Evolutionary conservation across 1,284 basidiomycete genomes (phyloP), one percentile per base, ranked within the genome.

Genomic region (Sanghuangporus weigelae): DNA sequence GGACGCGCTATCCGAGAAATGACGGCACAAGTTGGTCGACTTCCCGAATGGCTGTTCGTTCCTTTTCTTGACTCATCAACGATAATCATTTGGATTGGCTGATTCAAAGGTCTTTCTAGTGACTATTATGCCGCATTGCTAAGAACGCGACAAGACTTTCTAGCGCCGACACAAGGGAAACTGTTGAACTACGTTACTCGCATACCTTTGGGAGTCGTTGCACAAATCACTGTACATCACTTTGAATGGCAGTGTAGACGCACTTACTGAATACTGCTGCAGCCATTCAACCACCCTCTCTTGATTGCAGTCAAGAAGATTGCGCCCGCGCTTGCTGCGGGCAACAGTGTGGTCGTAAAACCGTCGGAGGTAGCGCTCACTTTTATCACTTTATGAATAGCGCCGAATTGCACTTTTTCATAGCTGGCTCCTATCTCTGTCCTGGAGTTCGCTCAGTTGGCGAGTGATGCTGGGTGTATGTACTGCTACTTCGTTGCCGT

Each of bases 271-370:
- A 35, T 44, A 62, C 21, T 7, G 31, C 51, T 8, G 50, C 67
- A 92, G 88, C 90, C 91, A 1, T 93, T 92, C 73, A 92, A 93
- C 68, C 89, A 93, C 69, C 92, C 92, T 2, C 76, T 93, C 14
- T 72, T 93, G 35, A 94, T 94, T 66, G 90, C 90, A 1, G 72
- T 93, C 57, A 94, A 94, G 79, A 94, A 94, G 74, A 86, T 94
- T 64, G 90, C 89, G 0, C 90, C 91, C 5, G 92, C 92, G 0
- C 77, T 94, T 14, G 92, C 92, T 36, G 90, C 92, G 2, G 92
- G 92, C 2, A 94, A 94, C 70, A 87, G 86, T 59, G 84, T 92
- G 56, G 80, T 94, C 57, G 86, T 94, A 35, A 94, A 94, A 69
- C 92, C 92, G 2, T 90, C 89, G 38, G 90, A 92, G 76, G 87